A percentile compares a stretch with the other conserved stretches of the same genome.
phyloP scores from a whole-genome alignment of 371 early-diverging fungal species.

The Syncephalastrum racemosum region DNA sequence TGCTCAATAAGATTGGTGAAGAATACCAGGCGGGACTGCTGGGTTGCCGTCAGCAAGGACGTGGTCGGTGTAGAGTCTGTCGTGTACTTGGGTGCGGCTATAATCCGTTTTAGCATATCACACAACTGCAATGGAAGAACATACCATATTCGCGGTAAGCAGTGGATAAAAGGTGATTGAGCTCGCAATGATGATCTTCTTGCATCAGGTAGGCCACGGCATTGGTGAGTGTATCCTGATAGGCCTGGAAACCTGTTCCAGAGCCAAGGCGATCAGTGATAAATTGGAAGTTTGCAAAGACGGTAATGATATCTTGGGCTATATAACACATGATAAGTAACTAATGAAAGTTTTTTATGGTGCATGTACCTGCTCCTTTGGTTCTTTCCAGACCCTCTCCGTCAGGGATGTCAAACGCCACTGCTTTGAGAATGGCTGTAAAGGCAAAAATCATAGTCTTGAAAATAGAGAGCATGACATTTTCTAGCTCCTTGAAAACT shows the following conservation, averaged over 20 bases:
- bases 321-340: neutral
- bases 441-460: conserved; percentile 47
- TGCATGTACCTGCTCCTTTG: conserved; percentile 22
- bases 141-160: conserved; percentile 47
- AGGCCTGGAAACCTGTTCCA: conserved; percentile 40
- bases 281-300: conserved; percentile 45
- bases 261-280: conserved; percentile 39
- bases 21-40: conserved; percentile 48
- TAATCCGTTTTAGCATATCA: neutral
- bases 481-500: conserved; percentile 16
- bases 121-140: neutral
- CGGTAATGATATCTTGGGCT: conserved; percentile 37
- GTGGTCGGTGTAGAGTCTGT: conserved; percentile 16
- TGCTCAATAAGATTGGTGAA: conserved; percentile 58
- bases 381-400: conserved; percentile 31
- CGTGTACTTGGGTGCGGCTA: conserved; percentile 21
- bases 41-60: conserved; percentile 32
- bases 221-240: conserved; percentile 48
- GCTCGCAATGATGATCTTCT: conserved; percentile 28
- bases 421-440: conserved; percentile 40
- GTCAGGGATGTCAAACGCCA: conserved; percentile 38
- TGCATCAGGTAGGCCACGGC: conserved; percentile 42
- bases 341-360: no score
- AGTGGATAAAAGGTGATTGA: conserved; percentile 31
- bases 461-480: conserved; percentile 31